Evolutionary conservation across 176 grass and related monocot genomes (phyloP).

Genomic region (Sorghum bicolor): DNA sequence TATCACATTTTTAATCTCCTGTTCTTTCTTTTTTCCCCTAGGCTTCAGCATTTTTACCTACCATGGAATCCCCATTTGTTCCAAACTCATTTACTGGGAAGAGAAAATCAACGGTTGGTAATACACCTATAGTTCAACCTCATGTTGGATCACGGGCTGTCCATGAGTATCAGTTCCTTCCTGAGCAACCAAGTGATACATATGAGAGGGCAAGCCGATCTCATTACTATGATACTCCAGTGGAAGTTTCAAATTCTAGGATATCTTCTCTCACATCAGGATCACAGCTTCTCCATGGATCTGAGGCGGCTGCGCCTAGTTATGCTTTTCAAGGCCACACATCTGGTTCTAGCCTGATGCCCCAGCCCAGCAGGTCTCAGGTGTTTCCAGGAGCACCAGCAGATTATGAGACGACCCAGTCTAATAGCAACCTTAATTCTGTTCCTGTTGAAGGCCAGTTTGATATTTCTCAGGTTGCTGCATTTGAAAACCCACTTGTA

Average conservation of each 20-base stretch:
- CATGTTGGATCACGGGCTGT: constrained; percentile 53
- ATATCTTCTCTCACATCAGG: constrained; percentile 40
- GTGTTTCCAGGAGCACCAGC: constrained; percentile 48
- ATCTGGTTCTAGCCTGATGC: constrained; percentile 52
- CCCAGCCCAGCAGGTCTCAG: constrained; percentile 55
- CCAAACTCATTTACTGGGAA: constrained; percentile 51
- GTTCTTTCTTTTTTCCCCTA: constrained; percentile 13
- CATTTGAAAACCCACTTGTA: constrained; percentile 60
- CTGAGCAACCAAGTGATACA: constrained; percentile 70
- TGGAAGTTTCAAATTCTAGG: constrained; percentile 46
- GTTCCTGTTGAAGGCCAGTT: constrained; percentile 58
- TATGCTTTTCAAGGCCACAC: constrained; percentile 88
- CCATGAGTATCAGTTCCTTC: constrained; percentile 96
- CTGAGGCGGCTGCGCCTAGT: constrained; percentile 43
- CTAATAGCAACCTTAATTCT: constrained; percentile 48
- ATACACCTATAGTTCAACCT: constrained; percentile 50
- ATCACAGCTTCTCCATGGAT: constrained; percentile 54
- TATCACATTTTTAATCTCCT: constrained; percentile 8
- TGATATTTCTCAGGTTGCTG: constrained; percentile 57
- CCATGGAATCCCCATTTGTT: constrained; percentile 58
- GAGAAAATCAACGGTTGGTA: constrained; percentile 57
- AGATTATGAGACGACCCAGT: constrained; percentile 59
- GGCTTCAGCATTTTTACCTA: constrained; percentile 80
- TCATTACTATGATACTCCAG: constrained; percentile 70
- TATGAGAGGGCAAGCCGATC: constrained; percentile 62